Percentiles rank a stretch among this genome's conserved stretches.
Conservation (phyloP, 2,329 filamentous ascomycete species). For the Claviceps monticola region DNA sequence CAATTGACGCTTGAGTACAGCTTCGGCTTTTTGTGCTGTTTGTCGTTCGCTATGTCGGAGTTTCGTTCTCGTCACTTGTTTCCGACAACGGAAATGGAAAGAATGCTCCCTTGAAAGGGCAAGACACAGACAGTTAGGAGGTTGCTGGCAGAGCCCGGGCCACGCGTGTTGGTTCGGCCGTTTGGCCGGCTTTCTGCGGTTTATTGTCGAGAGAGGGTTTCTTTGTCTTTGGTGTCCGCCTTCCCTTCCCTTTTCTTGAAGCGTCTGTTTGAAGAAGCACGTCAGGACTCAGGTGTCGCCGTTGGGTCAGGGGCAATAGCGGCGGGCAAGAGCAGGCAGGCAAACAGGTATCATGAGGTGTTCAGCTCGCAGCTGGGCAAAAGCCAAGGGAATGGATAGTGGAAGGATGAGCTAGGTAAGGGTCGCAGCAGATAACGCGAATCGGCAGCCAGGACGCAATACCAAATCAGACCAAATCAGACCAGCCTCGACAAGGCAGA, state of each 20-base stretch:
- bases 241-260: no score
- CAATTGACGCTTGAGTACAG: background rate
- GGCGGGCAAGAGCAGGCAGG: background rate
- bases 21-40: background rate
- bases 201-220: no score
- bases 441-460: background rate
- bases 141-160: background rate
- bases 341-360: background rate
- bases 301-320: background rate
- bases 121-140: background rate
- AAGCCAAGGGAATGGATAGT: background rate
- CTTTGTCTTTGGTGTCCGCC: no score
- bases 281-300: background rate
- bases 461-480: background rate
- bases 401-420: background rate
- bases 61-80: background rate
- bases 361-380: background rate
- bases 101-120: background rate
- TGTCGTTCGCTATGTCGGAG: background rate
- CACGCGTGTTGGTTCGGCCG: background rate
- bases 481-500: background rate
- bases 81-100: background rate
- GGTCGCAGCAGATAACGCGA: background rate
- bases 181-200: background rate
- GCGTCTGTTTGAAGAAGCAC: background rate